These are phyloP conservation scores for Cucurbitaria berberidis DNA, from an alignment of 2,329 filamentous ascomycete species.

Conservation along the genomic window DNA sequence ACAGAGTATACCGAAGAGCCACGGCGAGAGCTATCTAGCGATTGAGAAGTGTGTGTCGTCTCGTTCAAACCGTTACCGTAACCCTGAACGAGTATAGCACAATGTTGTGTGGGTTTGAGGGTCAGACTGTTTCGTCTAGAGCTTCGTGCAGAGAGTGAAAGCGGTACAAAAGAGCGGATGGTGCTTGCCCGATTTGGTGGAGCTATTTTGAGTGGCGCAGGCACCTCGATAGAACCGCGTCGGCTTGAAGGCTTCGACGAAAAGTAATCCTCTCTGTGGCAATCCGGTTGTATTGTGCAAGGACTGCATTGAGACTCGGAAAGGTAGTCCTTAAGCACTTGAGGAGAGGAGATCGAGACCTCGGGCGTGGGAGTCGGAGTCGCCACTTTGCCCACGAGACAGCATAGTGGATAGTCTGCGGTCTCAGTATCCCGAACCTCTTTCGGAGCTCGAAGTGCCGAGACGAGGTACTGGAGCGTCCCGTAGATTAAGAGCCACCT, in stretches of 20 bases:
- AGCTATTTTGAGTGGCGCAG: slow-evolving; percentile 35
- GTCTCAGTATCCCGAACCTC: slow-evolving; percentile 65
- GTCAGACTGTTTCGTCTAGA: slow-evolving; percentile 38
- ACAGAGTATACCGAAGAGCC: slow-evolving; percentile 14
- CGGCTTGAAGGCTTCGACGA: slow-evolving; percentile 28
- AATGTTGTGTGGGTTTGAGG: slow-evolving; percentile 30
- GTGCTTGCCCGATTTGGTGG: slow-evolving; percentile 43
- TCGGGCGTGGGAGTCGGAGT: slow-evolving; percentile 18
- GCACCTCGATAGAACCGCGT: slow-evolving; percentile 39
- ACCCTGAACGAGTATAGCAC: slow-evolving; percentile 49
- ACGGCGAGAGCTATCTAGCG: slow-evolving; percentile 1
- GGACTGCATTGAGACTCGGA: slow-evolving; percentile 12
- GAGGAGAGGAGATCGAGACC: slow-evolving; percentile 15
- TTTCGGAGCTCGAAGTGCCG: slow-evolving; percentile 65
- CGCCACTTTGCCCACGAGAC: slow-evolving; percentile 42
- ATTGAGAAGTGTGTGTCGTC: slow-evolving; percentile 13
- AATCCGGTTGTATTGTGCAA: slow-evolving; percentile 53
- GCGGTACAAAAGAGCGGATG: slow-evolving; percentile 39
- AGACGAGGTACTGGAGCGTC: slow-evolving; percentile 72
- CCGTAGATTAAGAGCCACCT: slow-evolving; percentile 80
- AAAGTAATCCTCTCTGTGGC: slow-evolving; percentile 52
- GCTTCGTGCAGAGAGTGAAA: slow-evolving; percentile 37
- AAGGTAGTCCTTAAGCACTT: slow-evolving; percentile 22
- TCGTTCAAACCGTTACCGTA: slow-evolving; percentile 48
- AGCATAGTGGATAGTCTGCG: slow-evolving; percentile 66